A percentile compares a stretch with the other conserved stretches of the same genome.
phyloP scores from a whole-genome alignment of 805 yeast species.

The Candida argentea region DNA sequence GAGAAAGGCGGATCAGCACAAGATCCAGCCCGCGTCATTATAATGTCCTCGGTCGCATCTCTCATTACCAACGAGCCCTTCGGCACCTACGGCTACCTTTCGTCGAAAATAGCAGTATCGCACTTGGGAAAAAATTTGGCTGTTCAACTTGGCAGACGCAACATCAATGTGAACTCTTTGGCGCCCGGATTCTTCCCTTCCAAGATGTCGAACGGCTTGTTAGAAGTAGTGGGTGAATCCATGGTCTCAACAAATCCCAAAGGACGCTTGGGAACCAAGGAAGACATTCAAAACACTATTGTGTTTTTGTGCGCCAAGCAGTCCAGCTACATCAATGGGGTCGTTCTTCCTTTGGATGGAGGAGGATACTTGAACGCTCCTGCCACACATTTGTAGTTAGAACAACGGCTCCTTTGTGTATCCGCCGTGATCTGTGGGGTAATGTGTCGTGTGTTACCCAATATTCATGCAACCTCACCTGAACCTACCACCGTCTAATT shows the following conservation, averaged over 20 bases:
- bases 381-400: not conserved
- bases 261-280: slow-evolving; percentile 49
- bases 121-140: slow-evolving; percentile 60
- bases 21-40: slow-evolving; percentile 56
- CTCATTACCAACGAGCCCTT: slow-evolving; percentile 32
- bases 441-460: slow-evolving; percentile 1
- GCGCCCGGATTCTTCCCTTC: slow-evolving; percentile 76
- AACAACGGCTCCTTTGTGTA: too few relatives aligned
- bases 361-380: slow-evolving; percentile 37
- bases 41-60: slow-evolving; percentile 62
- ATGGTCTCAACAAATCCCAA: slow-evolving; percentile 47
- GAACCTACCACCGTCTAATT: slow-evolving; percentile 3
- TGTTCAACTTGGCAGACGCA: slow-evolving; percentile 51
- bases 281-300: slow-evolving; percentile 47
- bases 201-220: slow-evolving; percentile 61
- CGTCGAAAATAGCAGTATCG: slow-evolving; percentile 68
- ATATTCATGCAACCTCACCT: slow-evolving; percentile 3
- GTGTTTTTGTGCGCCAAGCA: slow-evolving; percentile 46
- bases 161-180: slow-evolving; percentile 58
- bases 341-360: slow-evolving; percentile 62
- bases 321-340: slow-evolving; percentile 55
- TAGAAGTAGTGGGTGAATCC: slow-evolving; percentile 39
- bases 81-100: slow-evolving; percentile 61
- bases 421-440: too few relatives aligned
- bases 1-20: slow-evolving; percentile 38